Percentiles rank a stretch among this genome's conserved stretches.
Evolutionary conservation across 2,329 filamentous ascomycete genomes (phyloP).

Genomic region (Nothophaeocryptopus gaeumannii): DNA sequence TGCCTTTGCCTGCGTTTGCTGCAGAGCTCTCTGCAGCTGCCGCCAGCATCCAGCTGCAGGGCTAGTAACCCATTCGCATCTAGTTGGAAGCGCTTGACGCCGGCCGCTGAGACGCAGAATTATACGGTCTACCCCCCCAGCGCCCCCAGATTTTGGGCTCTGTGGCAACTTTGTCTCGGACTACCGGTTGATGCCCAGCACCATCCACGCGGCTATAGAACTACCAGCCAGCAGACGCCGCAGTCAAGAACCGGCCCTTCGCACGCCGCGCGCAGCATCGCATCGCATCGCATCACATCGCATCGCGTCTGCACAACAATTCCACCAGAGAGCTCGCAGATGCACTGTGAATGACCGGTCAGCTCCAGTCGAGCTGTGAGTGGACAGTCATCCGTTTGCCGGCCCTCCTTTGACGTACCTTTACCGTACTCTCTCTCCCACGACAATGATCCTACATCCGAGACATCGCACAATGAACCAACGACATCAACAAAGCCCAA

Average conservation of each 20-base stretch:
- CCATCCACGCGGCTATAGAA: slow-evolving; percentile 8
- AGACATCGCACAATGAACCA: slow-evolving; percentile 29
- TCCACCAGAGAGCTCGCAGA: slow-evolving; percentile 6
- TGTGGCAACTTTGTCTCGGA: slow-evolving; percentile 12
- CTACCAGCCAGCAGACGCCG: too few species aligned
- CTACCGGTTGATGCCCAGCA: slow-evolving; percentile 14
- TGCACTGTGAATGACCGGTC: slow-evolving; percentile 19
- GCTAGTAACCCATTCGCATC: slow-evolving; percentile 8
- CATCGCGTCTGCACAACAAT: background rate
- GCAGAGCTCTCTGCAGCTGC: slow-evolving; percentile 5
- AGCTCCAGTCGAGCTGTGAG: slow-evolving; percentile 2
- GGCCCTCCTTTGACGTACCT: slow-evolving; percentile 10
- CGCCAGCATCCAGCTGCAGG: slow-evolving; percentile 10
- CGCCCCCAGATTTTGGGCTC: slow-evolving; percentile 9
- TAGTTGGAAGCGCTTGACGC: slow-evolving; percentile 11
- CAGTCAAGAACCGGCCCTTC: slow-evolving; percentile 11
- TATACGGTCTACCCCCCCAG: slow-evolving; percentile 1
- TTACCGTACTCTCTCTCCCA: too few species aligned
- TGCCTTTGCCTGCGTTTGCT: slow-evolving; percentile 1
- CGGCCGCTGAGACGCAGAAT: slow-evolving; percentile 3
- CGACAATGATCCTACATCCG: slow-evolving; percentile 22
- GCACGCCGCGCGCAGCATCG: slow-evolving; percentile 4
- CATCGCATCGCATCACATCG: background rate
- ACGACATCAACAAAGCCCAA: slow-evolving; percentile 10
- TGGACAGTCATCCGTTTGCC: slow-evolving; percentile 28